Evolutionary conservation across 2,329 filamentous ascomycete genomes (phyloP).

Genomic region (Monilinia fructicola): DNA sequence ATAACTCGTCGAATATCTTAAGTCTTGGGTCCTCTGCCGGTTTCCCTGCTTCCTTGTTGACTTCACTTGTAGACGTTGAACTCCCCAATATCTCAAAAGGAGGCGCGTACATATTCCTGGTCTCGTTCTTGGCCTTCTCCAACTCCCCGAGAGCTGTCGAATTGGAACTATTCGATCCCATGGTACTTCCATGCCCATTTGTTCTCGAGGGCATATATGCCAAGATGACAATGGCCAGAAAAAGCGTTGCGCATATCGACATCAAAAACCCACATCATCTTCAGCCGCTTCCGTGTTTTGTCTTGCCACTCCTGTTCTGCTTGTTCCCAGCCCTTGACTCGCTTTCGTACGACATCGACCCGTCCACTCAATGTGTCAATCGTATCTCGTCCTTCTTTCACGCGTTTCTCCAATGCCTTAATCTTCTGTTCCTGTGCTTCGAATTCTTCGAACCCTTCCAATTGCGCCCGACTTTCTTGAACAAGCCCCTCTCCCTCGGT

Average conservation of each 20-base stretch:
- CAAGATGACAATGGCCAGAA: conserved; percentile 48
- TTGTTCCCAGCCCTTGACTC: conserved; percentile 67
- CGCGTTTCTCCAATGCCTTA: conserved; percentile 58
- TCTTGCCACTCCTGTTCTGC: conserved; percentile 68
- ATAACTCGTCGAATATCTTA: conserved; percentile 40
- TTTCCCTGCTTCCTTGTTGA: conserved; percentile 25
- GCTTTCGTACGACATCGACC: conserved; percentile 61
- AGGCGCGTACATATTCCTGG: conserved; percentile 24
- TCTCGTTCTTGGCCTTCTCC: conserved; percentile 30
- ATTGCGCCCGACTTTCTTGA: conserved; percentile 53
- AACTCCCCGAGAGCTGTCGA: conserved; percentile 30
- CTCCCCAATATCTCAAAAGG: conserved; percentile 27
- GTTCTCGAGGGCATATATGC: conserved; percentile 29
- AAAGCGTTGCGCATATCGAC: conserved; percentile 45
- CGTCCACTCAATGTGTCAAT: conserved; percentile 60
- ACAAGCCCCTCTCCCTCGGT: conserved; percentile 59
- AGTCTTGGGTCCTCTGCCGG: conserved; percentile 38
- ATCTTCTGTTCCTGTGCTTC: conserved; percentile 65
- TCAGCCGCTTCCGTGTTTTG: conserved; percentile 61
- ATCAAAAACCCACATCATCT: conserved; percentile 62
- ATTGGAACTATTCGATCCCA: conserved; percentile 26
- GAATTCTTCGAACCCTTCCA: conserved; percentile 62
- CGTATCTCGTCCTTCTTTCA: conserved; percentile 58
- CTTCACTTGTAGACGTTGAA: conserved; percentile 11
- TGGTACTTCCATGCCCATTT: conserved; percentile 19